Percentiles rank a stretch among this genome's conserved stretches.
Evolutionary conservation across 305 asterid genomes (phyloP).

Genomic region (Fraxinus paxiana): DNA sequence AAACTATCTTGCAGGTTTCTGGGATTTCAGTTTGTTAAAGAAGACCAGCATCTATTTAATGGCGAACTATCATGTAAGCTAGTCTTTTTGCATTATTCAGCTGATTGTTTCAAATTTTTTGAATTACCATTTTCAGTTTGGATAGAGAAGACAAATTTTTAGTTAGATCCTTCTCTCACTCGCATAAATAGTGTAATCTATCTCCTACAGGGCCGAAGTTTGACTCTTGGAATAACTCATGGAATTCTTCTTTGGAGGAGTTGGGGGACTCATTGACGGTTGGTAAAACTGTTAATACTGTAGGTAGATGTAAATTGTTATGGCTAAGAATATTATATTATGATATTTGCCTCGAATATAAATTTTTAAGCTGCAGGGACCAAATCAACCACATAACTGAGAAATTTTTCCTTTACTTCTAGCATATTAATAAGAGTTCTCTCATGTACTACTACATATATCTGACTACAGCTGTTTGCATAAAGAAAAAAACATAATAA

Average conservation of each 20-base stretch:
- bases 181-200: slow-evolving; percentile 12
- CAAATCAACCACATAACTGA: background rate
- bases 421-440: background rate
- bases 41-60: slow-evolving; percentile 48
- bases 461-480: slow-evolving; percentile 10
- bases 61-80: slow-evolving; percentile 55
- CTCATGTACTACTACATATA: background rate
- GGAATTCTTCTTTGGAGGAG: slow-evolving; percentile 55
- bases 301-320: background rate
- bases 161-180: background rate
- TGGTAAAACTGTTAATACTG: slow-evolving; percentile 20
- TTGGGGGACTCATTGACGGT: slow-evolving; percentile 70
- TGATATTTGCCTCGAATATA: slow-evolving; percentile 5
- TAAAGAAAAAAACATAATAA: background rate
- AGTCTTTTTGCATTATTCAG: slow-evolving; percentile 3
- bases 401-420: background rate
- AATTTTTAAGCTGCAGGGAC: background rate
- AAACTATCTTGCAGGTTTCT: slow-evolving; percentile 61
- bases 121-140: background rate
- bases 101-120: background rate
- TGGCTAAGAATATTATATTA: background rate
- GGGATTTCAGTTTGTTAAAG: slow-evolving; percentile 72
- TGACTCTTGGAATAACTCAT: slow-evolving; percentile 40
- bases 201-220: slow-evolving; percentile 54
- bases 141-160: background rate